phyloP scores from a whole-genome alignment of 1,284 basidiomycete genomes.

The Apiotrichum sp. region DNA sequence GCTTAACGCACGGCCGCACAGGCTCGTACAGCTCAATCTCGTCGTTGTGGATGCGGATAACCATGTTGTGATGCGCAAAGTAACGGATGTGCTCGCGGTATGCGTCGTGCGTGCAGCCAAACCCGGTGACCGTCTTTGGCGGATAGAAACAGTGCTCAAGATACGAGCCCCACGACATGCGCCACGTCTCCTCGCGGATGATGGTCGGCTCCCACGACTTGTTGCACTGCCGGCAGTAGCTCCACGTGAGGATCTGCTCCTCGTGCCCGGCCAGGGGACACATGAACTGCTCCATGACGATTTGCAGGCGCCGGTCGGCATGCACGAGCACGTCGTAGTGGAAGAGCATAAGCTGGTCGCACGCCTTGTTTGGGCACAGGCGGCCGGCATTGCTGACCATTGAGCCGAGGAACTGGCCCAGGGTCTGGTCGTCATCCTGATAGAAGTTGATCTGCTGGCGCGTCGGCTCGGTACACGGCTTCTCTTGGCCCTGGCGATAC shows the following conservation, averaged over 20 bases:
- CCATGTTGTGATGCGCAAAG: conserved; percentile 63
- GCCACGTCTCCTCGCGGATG: conserved; percentile 85
- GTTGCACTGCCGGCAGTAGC: conserved; percentile 75
- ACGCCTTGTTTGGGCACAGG: conserved; percentile 70
- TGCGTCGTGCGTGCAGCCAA: conserved; percentile 85
- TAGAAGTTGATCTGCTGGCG: conserved; percentile 81
- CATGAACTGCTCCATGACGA: conserved; percentile 71
- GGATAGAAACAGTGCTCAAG: conserved; percentile 56
- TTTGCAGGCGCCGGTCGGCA: conserved; percentile 72
- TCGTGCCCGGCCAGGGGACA: conserved; percentile 49
- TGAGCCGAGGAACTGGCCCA: conserved; percentile 81
- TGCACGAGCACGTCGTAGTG: conserved; percentile 89
- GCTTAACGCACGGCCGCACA: conserved; percentile 78
- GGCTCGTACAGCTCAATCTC: conserved; percentile 77
- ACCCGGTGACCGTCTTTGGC: conserved; percentile 65
- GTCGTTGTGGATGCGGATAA: conserved; percentile 85
- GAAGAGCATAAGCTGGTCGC: conserved; percentile 69
- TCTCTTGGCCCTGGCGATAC: conserved; percentile 45
- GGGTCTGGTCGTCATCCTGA: conserved; percentile 81
- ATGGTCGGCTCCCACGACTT: conserved; percentile 79
- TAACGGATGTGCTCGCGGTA: conserved; percentile 90
- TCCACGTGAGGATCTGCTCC: conserved; percentile 86
- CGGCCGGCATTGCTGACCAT: conserved; percentile 65
- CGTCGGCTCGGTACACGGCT: conserved; percentile 49
- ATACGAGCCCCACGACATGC: conserved; percentile 48